phyloP scores from a whole-genome alignment of 176 grass and related monocot species.

The Cenchrus americanus region DNA sequence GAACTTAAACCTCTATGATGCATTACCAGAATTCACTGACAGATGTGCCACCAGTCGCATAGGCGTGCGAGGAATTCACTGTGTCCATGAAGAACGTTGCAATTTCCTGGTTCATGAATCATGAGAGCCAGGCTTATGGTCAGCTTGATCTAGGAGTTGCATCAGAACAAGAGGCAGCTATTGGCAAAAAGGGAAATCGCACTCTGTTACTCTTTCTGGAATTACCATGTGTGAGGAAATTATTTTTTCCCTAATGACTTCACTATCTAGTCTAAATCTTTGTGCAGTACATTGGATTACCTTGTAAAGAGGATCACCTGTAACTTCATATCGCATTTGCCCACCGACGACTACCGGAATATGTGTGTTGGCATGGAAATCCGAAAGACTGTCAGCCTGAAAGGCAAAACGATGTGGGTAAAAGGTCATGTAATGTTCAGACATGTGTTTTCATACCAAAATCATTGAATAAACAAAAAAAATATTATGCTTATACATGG shows the following conservation, averaged over 20 bases:
- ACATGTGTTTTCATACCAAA: too few species aligned
- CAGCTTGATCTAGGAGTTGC: background rate
- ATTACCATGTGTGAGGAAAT: background rate
- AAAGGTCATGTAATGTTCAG: background rate
- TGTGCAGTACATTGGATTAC: slow-evolving; percentile 35
- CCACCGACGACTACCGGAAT: slow-evolving; percentile 85
- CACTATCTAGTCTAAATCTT: too few species aligned
- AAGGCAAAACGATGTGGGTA: background rate
- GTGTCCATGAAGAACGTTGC: slow-evolving; percentile 78
- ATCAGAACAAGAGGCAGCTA: background rate
- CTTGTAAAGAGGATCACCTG: slow-evolving; percentile 94
- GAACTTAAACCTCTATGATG: background rate
- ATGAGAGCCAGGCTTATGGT: background rate
- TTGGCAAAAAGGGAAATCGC: background rate
- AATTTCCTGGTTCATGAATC: slow-evolving; percentile 63
- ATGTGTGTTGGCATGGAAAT: slow-evolving; percentile 90
- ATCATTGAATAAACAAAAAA: too few species aligned
- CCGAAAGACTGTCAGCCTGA: slow-evolving; percentile 86
- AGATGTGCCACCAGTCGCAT: slow-evolving; percentile 89
- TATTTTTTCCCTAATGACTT: background rate
- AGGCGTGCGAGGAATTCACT: slow-evolving; percentile 89
- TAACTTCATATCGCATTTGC: slow-evolving; percentile 92
- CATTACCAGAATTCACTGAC: slow-evolving; percentile 93
- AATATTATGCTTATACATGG: too few species aligned
- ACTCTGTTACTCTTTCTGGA: background rate